A percentile compares a stretch with the other conserved stretches of the same genome.
Evolutionary conservation across 1,284 basidiomycete genomes (phyloP).

Genomic region (Neonothopanus nambi): DNA sequence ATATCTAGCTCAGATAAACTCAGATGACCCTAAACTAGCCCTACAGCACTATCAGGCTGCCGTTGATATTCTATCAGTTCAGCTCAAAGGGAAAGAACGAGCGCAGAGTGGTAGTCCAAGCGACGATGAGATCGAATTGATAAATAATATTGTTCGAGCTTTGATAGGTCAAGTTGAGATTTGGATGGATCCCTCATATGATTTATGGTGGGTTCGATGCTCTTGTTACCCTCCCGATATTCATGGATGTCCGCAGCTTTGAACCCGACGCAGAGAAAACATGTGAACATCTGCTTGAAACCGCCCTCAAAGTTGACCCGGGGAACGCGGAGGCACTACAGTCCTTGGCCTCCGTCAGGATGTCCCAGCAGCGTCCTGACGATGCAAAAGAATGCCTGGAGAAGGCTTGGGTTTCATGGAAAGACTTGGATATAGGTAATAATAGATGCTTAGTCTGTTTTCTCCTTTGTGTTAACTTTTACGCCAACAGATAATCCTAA

Average conservation of each 20-base stretch:
- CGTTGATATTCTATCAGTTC: conserved; percentile 69
- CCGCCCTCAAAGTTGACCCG: conserved; percentile 76
- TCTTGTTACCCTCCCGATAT: neutral
- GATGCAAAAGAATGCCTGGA: conserved; percentile 75
- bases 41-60: conserved; percentile 83
- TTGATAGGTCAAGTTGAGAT: conserved; percentile 93
- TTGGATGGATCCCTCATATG: conserved; percentile 89
- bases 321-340: conserved; percentile 82
- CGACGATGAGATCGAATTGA: conserved; percentile 64
- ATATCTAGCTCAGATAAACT: conserved; percentile 87
- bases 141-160: conserved; percentile 77
- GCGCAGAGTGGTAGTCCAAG: conserved; percentile 43
- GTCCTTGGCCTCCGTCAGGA: conserved; percentile 82
- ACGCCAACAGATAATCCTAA: conserved; percentile 57
- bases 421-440: conserved; percentile 72
- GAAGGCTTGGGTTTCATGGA: conserved; percentile 73
- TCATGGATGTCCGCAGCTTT: conserved; percentile 56
- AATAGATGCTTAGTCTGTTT: neutral
- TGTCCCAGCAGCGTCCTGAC: conserved; percentile 84
- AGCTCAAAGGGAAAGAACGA: conserved; percentile 71
- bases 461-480: neutral
- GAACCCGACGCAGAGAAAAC: conserved; percentile 78
- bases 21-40: conserved; percentile 75
- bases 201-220: conserved; percentile 74
- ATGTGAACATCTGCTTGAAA: conserved; percentile 76